These are phyloP conservation scores for Lichenothelia convexa DNA, from an alignment of 495 filamentous ascomycete species.

Conservation along the genomic window DNA sequence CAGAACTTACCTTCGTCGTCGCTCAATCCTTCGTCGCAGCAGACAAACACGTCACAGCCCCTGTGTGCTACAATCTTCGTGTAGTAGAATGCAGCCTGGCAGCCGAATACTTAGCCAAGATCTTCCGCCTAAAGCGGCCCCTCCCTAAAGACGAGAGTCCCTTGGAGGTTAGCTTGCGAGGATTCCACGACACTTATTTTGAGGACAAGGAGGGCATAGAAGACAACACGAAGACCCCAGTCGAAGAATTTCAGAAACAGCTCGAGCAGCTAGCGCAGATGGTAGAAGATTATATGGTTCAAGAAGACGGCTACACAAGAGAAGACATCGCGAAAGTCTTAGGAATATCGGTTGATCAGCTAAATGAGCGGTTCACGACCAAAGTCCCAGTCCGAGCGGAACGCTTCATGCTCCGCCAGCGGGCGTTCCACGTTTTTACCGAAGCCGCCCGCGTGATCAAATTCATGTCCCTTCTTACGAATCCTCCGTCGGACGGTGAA, in stretches of 20 bases:
- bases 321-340: conserved; percentile 67
- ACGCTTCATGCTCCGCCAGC: conserved; percentile 69
- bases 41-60: conserved; percentile 85
- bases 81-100: conserved; percentile 91
- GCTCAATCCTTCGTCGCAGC: conserved; percentile 86
- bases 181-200: conserved; percentile 71
- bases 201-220: conserved; percentile 33
- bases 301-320: conserved; percentile 71
- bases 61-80: conserved; percentile 87
- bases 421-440: conserved; percentile 74
- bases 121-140: conserved; percentile 31
- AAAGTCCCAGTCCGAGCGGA: conserved; percentile 78
- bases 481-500: conserved; percentile 24
- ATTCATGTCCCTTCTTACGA: conserved; percentile 52
- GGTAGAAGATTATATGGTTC: conserved; percentile 41
- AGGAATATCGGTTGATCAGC: conserved; percentile 44
- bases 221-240: conserved; percentile 22
- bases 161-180: conserved; percentile 63
- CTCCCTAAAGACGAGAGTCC: conserved; percentile 69
- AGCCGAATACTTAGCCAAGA: conserved; percentile 51
- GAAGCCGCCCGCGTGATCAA: conserved; percentile 75
- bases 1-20: conserved; percentile 79
- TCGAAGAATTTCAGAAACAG: conserved; percentile 37
- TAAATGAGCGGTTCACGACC: conserved; percentile 57
- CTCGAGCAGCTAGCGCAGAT: conserved; percentile 49